These are phyloP conservation scores for Rhizopus delemar DNA, from an alignment of 371 early-diverging fungal species.

Conservation along the genomic window DNA sequence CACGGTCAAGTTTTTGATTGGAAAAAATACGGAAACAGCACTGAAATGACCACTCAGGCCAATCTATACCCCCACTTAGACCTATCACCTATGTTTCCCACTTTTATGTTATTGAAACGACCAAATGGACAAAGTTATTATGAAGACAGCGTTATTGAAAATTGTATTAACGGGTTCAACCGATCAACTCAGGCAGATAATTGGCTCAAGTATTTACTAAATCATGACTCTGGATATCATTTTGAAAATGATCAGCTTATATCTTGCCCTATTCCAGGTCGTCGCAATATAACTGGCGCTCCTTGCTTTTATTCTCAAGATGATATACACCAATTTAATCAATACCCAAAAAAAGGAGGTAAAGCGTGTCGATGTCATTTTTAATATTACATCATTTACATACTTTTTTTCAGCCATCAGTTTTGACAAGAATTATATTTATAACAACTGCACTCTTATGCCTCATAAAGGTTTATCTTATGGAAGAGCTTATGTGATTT, in stretches of 20 bases:
- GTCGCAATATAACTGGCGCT: constrained; percentile 39
- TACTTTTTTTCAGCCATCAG: constrained; percentile 13
- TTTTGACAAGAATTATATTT: constrained; percentile 4
- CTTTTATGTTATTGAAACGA: constrained; percentile 37
- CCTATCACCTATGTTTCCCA: constrained; percentile 49
- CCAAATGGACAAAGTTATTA: constrained; percentile 16
- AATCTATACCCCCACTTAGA: constrained; percentile 40
- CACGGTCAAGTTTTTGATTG: constrained; percentile 45
- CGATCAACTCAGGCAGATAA: constrained; percentile 37
- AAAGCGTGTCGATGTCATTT: background rate
- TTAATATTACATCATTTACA: background rate
- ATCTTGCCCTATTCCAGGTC: constrained; percentile 42
- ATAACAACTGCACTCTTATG: constrained; percentile 14
- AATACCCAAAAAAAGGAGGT: constrained; percentile 33
- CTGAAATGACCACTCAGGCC: constrained; percentile 31
- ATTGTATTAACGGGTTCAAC: constrained; percentile 38
- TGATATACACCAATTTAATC: constrained; percentile 13
- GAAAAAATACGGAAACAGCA: constrained; percentile 20
- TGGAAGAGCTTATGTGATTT: constrained; percentile 37
- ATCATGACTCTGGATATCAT: constrained; percentile 39
- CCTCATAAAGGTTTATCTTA: constrained; percentile 1
- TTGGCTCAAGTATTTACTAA: constrained; percentile 40
- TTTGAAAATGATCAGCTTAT: constrained; percentile 23
- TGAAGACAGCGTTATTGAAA: constrained; percentile 24
- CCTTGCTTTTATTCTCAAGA: constrained; percentile 35